Base-by-base conservation (phyloP, 129 eudicot species). In the sunflower (Helianthus annuus) region DNA sequence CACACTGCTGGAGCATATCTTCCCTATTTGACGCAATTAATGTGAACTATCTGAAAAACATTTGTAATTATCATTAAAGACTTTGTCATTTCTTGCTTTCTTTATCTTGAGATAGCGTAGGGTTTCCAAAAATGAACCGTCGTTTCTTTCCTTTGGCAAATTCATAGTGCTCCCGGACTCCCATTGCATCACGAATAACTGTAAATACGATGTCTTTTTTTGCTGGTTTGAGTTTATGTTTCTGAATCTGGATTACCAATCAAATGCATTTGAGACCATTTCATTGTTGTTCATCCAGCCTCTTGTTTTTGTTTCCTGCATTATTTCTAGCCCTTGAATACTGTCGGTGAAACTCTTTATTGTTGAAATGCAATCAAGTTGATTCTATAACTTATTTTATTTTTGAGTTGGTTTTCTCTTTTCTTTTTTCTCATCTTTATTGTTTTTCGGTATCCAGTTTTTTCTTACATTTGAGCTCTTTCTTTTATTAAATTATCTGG, bases 181-280 rank as follows among this genome's bases (percentile, higher is more conserved):
- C 44, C 64, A 14, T 64, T 52, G 64, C 32, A 64, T 73, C 70
- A 72, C 59, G 53, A 63, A 0, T 34, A 13, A 10, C 45, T 39
- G 0, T 39, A 39, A 39, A 39, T 39, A 39, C 54, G 8, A n/a
- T 42, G 66, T 24, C 44, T 19, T 4, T 42, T 72, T 45, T 72
- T 34, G 42, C 76, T 62, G 17, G 53, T 62, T 61, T 16, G 53
- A 72, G 17, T 39, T 45, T 39, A 51, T 63, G 70, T 38, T 38
- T 39, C 7, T 64, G 29, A 63, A 64, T 74, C 71, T 74, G 7
- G 14, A 17, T 51, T 70, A 54, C 48, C 17, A 19, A 62, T 62
- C 2, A 1, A 62, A n/a, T 62, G 22, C 67, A 6, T 62, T 7
- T 36, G 2, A 12, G 48, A 38, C 67, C 48, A 34, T 24, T 22